phyloP scores from a whole-genome alignment of 2,329 filamentous ascomycete species.

The Fusarium protoensiforme region DNA sequence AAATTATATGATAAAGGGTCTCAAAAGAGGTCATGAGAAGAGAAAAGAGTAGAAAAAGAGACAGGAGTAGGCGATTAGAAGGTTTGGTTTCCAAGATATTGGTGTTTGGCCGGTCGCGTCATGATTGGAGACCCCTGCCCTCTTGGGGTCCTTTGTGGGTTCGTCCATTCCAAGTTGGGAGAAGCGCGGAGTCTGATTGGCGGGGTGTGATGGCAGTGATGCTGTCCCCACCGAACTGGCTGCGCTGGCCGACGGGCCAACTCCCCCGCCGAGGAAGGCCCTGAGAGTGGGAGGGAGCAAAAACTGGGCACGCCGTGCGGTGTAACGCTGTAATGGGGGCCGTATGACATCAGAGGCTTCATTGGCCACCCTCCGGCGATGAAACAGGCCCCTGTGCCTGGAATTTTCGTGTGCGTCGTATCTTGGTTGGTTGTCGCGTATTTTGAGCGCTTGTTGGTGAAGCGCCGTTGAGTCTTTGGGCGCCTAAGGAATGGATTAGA shows the following conservation, averaged over 20 bases:
- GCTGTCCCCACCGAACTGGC: neutral
- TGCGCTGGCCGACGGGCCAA: conserved; percentile 3
- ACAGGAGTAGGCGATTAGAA: conserved; percentile 1
- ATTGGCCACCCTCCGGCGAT: conserved; percentile 37
- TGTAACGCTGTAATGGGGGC: conserved; percentile 9
- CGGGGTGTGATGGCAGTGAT: neutral
- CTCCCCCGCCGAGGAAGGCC: neutral
- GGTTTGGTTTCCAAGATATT: conserved; percentile 36
- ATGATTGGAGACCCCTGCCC: conserved; percentile 30
- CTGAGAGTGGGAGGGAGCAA: neutral
- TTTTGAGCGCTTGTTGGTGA: neutral
- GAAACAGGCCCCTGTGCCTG: conserved; percentile 38
- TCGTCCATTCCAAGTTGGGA: conserved; percentile 3
- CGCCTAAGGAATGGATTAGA: neutral
- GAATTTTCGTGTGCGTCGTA: conserved; percentile 10
- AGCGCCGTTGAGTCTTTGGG: neutral
- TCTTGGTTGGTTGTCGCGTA: conserved; percentile 29
- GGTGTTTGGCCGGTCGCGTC: conserved; percentile 35
- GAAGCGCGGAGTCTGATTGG: neutral
- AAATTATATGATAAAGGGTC: conserved; percentile 2
- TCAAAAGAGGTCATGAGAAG: neutral
- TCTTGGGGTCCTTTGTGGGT: neutral
- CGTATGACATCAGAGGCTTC: conserved; percentile 52
- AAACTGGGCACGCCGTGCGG: conserved; percentile 22
- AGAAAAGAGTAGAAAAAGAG: neutral